Evolutionary conservation across 345 rosid genomes (phyloP).

Genomic region (Camelina laxa): DNA sequence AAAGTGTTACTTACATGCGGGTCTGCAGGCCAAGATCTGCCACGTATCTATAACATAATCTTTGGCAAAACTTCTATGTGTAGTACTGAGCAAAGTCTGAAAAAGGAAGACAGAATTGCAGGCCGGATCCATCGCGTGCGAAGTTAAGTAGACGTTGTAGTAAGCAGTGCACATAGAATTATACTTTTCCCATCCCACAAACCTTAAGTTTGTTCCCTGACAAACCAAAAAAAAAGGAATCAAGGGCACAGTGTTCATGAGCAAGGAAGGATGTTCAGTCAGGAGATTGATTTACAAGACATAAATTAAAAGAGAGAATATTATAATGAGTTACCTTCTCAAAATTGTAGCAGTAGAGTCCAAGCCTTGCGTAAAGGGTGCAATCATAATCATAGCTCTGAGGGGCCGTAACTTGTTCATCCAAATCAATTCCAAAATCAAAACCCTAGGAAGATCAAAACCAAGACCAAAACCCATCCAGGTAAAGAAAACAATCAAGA

Average conservation of each 20-base stretch:
- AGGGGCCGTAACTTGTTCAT: not conserved
- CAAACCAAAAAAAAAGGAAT: not conserved
- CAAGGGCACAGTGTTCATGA: not conserved
- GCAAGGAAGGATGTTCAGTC: too few species aligned
- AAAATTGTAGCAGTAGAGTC: slow-evolving; percentile 1
- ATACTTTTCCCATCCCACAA: slow-evolving; percentile 5
- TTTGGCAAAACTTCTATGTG: too few species aligned
- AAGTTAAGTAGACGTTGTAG: not conserved
- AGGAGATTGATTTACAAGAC: too few species aligned
- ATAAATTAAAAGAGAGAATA: not conserved
- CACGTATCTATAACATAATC: not conserved
- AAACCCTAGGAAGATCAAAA: not conserved
- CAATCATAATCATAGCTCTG: not conserved
- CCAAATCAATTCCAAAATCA: not conserved
- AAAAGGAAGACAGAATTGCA: not conserved
- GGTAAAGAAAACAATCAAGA: not conserved
- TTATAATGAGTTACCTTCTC: not conserved
- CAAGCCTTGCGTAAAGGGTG: not conserved
- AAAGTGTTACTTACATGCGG: not conserved
- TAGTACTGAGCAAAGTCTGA: not conserved
- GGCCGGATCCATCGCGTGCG: not conserved
- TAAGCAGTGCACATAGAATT: not conserved
- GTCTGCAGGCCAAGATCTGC: slow-evolving; percentile 3
- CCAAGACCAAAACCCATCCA: not conserved
- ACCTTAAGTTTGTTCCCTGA: not conserved